Evolutionary conservation across 2,329 filamentous ascomycete species (phyloP).

Genomic region (Trichoderma polysporum): DNA sequence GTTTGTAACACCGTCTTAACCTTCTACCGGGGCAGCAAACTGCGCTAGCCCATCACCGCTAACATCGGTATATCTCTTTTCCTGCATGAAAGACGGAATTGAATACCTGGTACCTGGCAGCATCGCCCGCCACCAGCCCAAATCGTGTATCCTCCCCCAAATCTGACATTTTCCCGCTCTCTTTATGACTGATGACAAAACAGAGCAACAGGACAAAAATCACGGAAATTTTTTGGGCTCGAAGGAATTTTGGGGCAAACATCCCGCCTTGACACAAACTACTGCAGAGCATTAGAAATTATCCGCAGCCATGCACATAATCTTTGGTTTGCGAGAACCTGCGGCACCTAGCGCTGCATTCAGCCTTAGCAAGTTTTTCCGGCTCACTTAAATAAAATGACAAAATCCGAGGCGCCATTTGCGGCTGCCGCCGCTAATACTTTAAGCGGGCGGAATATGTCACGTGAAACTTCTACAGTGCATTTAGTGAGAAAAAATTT

Average conservation of each 20-base stretch:
- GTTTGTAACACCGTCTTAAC: neutral
- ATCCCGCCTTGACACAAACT: neutral
- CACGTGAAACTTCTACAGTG: conserved; percentile 34
- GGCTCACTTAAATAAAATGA: neutral
- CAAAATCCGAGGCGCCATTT: conserved; percentile 18
- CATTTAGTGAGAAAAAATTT: conserved; percentile 29
- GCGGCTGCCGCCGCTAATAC: conserved; percentile 23
- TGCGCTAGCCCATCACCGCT: conserved; percentile 5
- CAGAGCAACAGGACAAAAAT: neutral
- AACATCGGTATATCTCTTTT: neutral
- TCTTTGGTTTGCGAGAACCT: neutral
- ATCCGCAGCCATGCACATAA: neutral
- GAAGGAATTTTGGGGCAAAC: neutral
- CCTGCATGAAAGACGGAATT: neutral
- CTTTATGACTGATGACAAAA: neutral
- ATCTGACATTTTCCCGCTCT: neutral
- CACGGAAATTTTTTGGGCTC: neutral
- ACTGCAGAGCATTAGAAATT: neutral
- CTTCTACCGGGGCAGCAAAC: conserved; percentile 4
- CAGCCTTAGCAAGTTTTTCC: neutral
- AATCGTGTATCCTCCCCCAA: neutral
- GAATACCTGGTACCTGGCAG: conserved; percentile 14
- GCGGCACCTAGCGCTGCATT: conserved; percentile 11
- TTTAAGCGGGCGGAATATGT: conserved; percentile 1
- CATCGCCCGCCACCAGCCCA: neutral